Evolutionary conservation across 1,284 basidiomycete genomes (phyloP).

Genomic region (Athelia sp.): DNA sequence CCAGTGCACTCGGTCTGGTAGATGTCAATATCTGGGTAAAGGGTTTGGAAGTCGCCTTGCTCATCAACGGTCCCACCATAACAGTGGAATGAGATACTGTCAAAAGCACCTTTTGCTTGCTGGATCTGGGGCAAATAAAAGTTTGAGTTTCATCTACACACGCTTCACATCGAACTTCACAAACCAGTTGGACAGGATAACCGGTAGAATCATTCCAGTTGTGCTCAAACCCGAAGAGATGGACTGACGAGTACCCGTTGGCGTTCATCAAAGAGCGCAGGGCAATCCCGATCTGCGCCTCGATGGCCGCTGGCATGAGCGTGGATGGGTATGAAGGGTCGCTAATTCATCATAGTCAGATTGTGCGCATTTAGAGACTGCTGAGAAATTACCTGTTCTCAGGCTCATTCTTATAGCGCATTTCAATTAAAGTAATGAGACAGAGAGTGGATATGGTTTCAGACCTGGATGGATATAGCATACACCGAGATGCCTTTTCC

Average conservation of each 20-base stretch:
- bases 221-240: constrained; percentile 45
- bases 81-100: constrained; percentile 48
- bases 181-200: constrained; percentile 44
- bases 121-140: constrained; percentile 32
- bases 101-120: constrained; percentile 37
- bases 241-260: constrained; percentile 36
- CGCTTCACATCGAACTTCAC: neutral
- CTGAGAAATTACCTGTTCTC: constrained; percentile 29
- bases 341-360: neutral
- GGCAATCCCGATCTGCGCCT: constrained; percentile 35
- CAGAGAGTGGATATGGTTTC: neutral
- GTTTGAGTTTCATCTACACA: neutral
- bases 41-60: constrained; percentile 39
- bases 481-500: constrained; percentile 37
- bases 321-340: constrained; percentile 41
- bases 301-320: constrained; percentile 29
- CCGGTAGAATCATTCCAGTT: constrained; percentile 45
- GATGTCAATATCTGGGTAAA: constrained; percentile 42
- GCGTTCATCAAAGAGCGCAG: constrained; percentile 40
- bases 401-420: constrained; percentile 39
- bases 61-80: constrained; percentile 36
- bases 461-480: constrained; percentile 42
- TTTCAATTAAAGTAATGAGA: neutral
- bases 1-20: constrained; percentile 52
- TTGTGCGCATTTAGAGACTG: constrained; percentile 6